Evolutionary conservation across 2,329 filamentous ascomycete genomes (phyloP), one percentile per base, ranked within the genome.

Genomic region (Knoxdaviesia capensis): DNA sequence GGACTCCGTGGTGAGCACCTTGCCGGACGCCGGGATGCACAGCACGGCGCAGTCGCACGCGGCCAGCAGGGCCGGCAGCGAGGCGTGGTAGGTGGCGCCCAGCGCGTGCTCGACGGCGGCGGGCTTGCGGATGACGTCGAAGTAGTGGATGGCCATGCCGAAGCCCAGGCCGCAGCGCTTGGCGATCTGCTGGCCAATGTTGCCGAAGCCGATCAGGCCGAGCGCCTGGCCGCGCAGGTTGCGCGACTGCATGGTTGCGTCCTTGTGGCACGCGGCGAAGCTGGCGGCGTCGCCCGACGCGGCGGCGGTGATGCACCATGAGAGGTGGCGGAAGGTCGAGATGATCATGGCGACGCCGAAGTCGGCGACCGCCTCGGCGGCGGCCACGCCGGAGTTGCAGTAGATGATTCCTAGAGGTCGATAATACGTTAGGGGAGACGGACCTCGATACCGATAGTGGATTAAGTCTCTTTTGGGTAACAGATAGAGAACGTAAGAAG

Each of bases 331-430:
- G 60, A 83, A 85, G 9, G 71, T 74, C 6, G 71, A 69, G 40
- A 86, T 69, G 49, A 85, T 71, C 49, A 80, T 68, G 51, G 74
- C 76, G 36, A 82, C 63, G 11, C 77, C 73, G 46, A 80, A 73
- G 55, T 85, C 80, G 41, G 79, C 78, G 1, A 84, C 79, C 5
- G 78, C 73, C 51, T 85, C 80, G 6, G 76, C 76, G 34, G 77
- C 77, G 0, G 79, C 77, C 2, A 74, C 66, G 2, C 77, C 78
- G 3, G 74, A 69, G 58, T 85, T 84, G 63, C 79, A 84, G 59
- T 84, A 85, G 41, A 78, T 58, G 47, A 81, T 70, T 34, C 74
- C 69, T 69, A 40, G 0, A 6, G 32, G 6, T 2, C 6, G 39
- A 33, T 28, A 40, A 43, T n/a, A 2, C 3, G 20, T 20, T 20